A percentile compares a stretch with the other conserved stretches of the same genome.
Evolutionary conservation across 2,329 filamentous ascomycete genomes (phyloP).

Genomic region (Chrysoporthe puriensis): DNA sequence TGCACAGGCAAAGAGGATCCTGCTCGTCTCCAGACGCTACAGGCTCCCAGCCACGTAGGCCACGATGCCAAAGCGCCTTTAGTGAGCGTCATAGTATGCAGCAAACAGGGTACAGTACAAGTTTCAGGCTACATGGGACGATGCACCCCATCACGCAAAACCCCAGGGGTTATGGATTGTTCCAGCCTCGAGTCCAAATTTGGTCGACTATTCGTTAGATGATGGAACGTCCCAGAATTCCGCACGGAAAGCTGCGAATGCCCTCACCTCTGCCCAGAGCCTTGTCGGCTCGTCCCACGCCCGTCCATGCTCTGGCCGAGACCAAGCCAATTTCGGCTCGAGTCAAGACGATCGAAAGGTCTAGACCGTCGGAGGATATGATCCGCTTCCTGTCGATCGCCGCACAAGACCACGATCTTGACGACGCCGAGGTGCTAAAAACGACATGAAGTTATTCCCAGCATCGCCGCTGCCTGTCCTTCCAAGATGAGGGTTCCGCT

Average conservation of each 20-base stretch:
- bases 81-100: not conserved
- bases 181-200: not conserved
- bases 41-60: not conserved
- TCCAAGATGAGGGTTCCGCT: not conserved
- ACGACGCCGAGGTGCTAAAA: not conserved
- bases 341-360: not conserved
- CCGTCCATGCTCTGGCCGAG: not conserved
- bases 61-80: not conserved
- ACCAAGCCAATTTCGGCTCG: not conserved
- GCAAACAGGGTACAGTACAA: slow-evolving; percentile 1
- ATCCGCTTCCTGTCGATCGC: slow-evolving; percentile 2
- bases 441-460: slow-evolving; percentile 5
- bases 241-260: slow-evolving; percentile 8
- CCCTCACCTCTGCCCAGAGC: slow-evolving; percentile 10
- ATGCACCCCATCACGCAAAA: not conserved
- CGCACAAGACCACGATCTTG: not conserved
- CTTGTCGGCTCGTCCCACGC: not conserved
- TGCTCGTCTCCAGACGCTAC: not conserved
- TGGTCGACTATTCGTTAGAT: not conserved
- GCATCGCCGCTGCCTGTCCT: not conserved
- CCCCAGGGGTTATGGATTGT: not conserved
- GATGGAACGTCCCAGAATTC: slow-evolving; percentile 7
- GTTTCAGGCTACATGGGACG: not conserved
- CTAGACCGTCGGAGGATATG: not conserved
- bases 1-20: not conserved